Conservation (phyloP, 805 yeast species). For the Lachancea fermentati region DNA sequence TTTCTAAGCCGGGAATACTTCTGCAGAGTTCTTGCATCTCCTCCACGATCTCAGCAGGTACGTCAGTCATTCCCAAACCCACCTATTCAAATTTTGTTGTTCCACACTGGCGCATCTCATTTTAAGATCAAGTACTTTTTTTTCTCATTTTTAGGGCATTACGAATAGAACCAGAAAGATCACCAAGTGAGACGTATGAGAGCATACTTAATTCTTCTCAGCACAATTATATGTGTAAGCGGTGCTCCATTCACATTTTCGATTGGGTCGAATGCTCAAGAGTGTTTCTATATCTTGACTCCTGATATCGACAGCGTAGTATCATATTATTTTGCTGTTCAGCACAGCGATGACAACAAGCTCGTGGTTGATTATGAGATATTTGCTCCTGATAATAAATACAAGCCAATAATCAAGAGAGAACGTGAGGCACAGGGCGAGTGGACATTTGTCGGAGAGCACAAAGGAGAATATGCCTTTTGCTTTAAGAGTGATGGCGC, state of each 20-base stretch:
- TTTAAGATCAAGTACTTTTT: not conserved
- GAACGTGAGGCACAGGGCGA: constrained; percentile 74
- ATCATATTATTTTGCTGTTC: constrained; percentile 31
- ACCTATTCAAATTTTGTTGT: constrained; percentile 36
- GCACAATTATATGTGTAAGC: not conserved
- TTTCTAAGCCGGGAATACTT: constrained; percentile 47
- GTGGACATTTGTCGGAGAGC: constrained; percentile 59
- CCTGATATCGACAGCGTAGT: constrained; percentile 63
- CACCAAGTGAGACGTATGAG: not conserved
- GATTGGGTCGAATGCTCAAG: constrained; percentile 17
- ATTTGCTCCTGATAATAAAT: constrained; percentile 23
- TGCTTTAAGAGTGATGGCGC: constrained; percentile 85
- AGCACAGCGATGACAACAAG: constrained; percentile 22
- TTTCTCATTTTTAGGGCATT: not conserved
- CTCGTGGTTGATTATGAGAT: constrained; percentile 32
- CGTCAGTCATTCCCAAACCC: constrained; percentile 38
- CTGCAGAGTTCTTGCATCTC: constrained; percentile 52
- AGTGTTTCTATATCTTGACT: constrained; percentile 26
- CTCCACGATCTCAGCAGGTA: constrained; percentile 47
- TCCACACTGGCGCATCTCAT: not conserved
- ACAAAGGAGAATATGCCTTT: constrained; percentile 76
- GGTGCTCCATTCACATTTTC: constrained; percentile 29
- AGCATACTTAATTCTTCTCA: not conserved
- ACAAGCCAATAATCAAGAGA: constrained; percentile 41
- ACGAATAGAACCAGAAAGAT: not conserved